phyloP scores from a whole-genome alignment of 176 grass and related monocot genomes.

The Echinochloa phyllopogon region DNA sequence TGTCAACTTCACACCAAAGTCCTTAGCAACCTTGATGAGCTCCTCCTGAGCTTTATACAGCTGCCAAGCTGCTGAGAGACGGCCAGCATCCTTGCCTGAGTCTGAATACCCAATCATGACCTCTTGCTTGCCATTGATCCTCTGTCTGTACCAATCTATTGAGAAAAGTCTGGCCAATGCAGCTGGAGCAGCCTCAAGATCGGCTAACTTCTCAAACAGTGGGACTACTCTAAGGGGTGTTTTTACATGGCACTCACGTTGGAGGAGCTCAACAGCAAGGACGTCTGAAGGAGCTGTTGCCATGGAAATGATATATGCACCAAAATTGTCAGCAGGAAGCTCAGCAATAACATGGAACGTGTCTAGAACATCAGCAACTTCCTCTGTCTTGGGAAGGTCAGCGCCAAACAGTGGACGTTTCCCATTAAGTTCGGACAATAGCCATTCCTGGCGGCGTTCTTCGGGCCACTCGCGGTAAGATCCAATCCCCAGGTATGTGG shows the following conservation, averaged over 20 bases:
- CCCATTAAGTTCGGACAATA: constrained; percentile 77
- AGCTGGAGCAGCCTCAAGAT: constrained; percentile 74
- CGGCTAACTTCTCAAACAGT: constrained; percentile 77
- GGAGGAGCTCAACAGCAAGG: constrained; percentile 76
- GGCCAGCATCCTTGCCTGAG: constrained; percentile 82
- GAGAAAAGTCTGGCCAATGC: constrained; percentile 73
- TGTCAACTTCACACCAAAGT: constrained; percentile 79
- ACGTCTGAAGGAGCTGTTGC: constrained; percentile 81
- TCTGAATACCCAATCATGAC: constrained; percentile 94
- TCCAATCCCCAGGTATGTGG: constrained; percentile 67
- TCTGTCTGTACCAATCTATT: constrained; percentile 66
- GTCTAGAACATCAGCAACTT: constrained; percentile 73
- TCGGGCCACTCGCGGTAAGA: constrained; percentile 78
- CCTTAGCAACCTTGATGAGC: constrained; percentile 73
- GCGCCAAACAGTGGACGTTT: constrained; percentile 74
- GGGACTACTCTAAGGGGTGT: constrained; percentile 78
- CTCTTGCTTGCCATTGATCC: constrained; percentile 79
- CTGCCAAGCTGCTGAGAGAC: constrained; percentile 82
- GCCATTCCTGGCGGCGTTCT: constrained; percentile 72
- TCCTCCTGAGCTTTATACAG: constrained; percentile 88
- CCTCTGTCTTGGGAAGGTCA: constrained; percentile 75
- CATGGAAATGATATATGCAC: constrained; percentile 85
- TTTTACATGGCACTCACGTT: constrained; percentile 76
- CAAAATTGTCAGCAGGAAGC: constrained; percentile 78
- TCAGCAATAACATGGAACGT: constrained; percentile 75